A percentile compares a stretch with the other conserved stretches of the same genome.
These are phyloP conservation scores for Phytophthora gonapodyides DNA, from an alignment of 352 stramenopile species.

Conservation along the genomic window DNA sequence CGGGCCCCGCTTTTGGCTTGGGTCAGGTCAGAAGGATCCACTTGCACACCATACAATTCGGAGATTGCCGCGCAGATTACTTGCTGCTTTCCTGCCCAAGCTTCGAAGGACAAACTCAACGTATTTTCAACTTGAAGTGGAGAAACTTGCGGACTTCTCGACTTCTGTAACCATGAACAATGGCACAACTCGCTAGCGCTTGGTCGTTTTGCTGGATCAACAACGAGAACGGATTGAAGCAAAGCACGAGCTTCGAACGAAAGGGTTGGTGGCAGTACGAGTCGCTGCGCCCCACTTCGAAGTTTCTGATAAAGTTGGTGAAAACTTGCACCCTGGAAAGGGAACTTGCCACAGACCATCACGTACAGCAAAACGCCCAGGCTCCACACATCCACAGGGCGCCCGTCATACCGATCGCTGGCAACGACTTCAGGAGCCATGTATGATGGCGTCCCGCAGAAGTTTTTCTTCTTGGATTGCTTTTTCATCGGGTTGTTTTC, in stretches of 20 bases:
- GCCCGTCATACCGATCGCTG: slow-evolving; percentile 60
- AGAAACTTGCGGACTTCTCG: neutral
- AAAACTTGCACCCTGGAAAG: slow-evolving; percentile 47
- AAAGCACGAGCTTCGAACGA: slow-evolving; percentile 48
- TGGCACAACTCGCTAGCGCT: slow-evolving; percentile 35
- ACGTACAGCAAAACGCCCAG: slow-evolving; percentile 74
- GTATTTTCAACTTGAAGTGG: neutral
- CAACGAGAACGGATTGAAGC: slow-evolving; percentile 47
- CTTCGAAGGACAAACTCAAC: slow-evolving; percentile 14
- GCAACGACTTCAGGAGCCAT: slow-evolving; percentile 79
- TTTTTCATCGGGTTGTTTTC: slow-evolving; percentile 34
- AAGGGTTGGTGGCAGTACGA: slow-evolving; percentile 35
- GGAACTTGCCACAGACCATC: slow-evolving; percentile 63
- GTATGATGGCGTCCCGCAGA: slow-evolving; percentile 78
- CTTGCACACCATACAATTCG: slow-evolving; percentile 22
- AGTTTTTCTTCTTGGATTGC: slow-evolving; percentile 58
- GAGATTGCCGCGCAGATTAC: slow-evolving; percentile 14
- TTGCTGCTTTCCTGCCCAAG: slow-evolving; percentile 11
- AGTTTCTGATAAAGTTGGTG: slow-evolving; percentile 45
- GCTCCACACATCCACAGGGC: slow-evolving; percentile 64
- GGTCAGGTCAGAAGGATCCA: slow-evolving; percentile 5
- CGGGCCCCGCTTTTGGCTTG: neutral
- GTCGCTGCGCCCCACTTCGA: slow-evolving; percentile 30
- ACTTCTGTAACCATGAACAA: slow-evolving; percentile 44
- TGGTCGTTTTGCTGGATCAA: slow-evolving; percentile 49